Base-by-base conservation (phyloP, 164 flowering plant genomes). In the Litsea cubeba region DNA sequence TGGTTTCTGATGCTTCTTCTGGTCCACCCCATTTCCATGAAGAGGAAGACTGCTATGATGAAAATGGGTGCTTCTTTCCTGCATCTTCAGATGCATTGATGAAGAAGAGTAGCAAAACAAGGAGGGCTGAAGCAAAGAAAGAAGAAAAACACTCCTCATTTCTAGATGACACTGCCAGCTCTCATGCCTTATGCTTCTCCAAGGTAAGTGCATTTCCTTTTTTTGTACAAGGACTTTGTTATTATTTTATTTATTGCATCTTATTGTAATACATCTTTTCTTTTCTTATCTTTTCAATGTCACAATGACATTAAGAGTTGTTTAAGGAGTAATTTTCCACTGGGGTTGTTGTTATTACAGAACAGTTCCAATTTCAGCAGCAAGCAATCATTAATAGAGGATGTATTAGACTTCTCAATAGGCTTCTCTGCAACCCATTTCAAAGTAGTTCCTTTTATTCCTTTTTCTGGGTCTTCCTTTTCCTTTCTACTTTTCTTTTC, bases 1-100 rank as follows among this genome's bases (percentile, higher is more conserved):
- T 94, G 98, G 89, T 94, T 50, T 94, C 98, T 64, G 98, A 93
- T 84, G 98, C 98, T 23, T 93, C 98, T 23, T 93, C 98, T 17
- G 97, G 95, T 10, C 98, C 95, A 76, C 88, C 91, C 28, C 85
- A 85, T 80, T 81, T 83, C 62, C 82, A 77, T n/a, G 87, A 87
- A 68, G 83, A 83, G 15, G 88, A 88, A 40, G 81, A 82, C 12
- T 82, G 70, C 80, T 76, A 17, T 24, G 63, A 81, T 70, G 84
- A 74, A 69, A 78, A 78, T 72, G 85, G 75, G 57, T 77, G 65
- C 46, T 77, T 72, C 32, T 80, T 51, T 50, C 65, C 85, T 68
- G 74, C 74, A 73, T 69, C 85, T 70, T 50, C 81, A 7, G 72
- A 72, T 71, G 62, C 84, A 76, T 76, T 72, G 58, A 71, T 5